A percentile compares a stretch with the other conserved stretches of the same genome.
Conservation (phyloP, 768 basidiomycete species). For the Lactifluus rugatus region DNA sequence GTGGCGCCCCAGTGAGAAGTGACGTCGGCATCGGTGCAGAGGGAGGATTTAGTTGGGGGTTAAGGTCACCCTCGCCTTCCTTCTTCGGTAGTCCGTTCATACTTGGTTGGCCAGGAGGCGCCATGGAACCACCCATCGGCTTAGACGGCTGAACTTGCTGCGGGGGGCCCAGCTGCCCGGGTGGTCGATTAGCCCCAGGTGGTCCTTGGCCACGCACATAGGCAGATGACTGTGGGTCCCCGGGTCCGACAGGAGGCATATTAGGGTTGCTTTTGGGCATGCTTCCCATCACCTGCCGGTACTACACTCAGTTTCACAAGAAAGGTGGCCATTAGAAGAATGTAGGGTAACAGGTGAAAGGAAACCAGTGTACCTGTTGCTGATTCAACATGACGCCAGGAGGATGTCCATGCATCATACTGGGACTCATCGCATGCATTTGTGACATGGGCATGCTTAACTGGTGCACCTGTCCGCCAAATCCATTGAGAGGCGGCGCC, state of each 20-base stretch:
- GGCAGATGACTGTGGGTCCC: not conserved
- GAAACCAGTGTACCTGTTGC: not conserved
- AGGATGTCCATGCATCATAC: constrained; percentile 5
- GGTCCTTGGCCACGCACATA: constrained; percentile 4
- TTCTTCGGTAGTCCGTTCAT: constrained; percentile 19
- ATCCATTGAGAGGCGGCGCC: constrained; percentile 13
- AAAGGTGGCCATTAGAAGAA: not conserved
- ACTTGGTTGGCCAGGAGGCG: constrained; percentile 20
- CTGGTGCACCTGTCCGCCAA: constrained; percentile 10
- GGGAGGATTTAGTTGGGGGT: constrained; percentile 1
- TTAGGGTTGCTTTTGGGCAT: constrained; percentile 1
- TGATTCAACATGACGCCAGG: constrained; percentile 1
- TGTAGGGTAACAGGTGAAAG: too few species aligned
- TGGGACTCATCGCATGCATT: constrained; percentile 14
- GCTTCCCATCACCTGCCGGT: constrained; percentile 3
- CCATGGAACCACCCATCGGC: constrained; percentile 18
- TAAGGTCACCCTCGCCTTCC: constrained; percentile 12
- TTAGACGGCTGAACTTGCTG: constrained; percentile 13
- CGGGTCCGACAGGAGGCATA: not conserved
- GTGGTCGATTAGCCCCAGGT: not conserved
- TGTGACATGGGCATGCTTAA: constrained; percentile 6
- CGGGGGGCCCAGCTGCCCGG: constrained; percentile 8
- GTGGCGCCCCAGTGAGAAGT: constrained; percentile 3
- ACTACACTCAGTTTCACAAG: not conserved
- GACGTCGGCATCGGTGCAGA: constrained; percentile 13